Conservation (phyloP, 1,284 basidiomycete genomes). For the Ceratobasidium sp. region DNA sequence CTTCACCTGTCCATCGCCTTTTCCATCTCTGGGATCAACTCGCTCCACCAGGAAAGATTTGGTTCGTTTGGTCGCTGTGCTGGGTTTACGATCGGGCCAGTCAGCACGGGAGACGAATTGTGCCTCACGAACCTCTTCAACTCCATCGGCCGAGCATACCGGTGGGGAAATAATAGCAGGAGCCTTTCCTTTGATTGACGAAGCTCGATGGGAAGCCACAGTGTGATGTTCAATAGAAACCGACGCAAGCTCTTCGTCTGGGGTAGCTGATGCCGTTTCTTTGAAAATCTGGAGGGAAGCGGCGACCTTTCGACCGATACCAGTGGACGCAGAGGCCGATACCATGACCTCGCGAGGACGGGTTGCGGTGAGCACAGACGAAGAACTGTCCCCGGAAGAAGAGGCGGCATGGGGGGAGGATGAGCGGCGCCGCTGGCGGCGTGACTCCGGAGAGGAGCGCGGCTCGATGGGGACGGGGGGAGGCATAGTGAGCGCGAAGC, state of each 20-base stretch:
- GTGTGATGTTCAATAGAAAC: conserved; percentile 45
- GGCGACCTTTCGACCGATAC: conserved; percentile 83
- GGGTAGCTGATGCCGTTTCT: conserved; percentile 63
- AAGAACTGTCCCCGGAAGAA: conserved; percentile 44
- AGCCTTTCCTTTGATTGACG: conserved; percentile 61
- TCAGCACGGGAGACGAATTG: conserved; percentile 83
- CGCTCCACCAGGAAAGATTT: conserved; percentile 41
- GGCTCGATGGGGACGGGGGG: conserved; percentile 17
- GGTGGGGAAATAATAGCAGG: conserved; percentile 59
- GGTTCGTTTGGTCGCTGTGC: conserved; percentile 65
- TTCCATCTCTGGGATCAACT: conserved; percentile 5
- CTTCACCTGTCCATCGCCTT: conserved; percentile 4
- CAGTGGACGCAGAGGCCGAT: conserved; percentile 56
- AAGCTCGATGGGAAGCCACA: conserved; percentile 55
- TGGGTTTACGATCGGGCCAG: conserved; percentile 79
- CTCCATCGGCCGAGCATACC: conserved; percentile 63
- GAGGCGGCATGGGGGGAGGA: conserved; percentile 22
- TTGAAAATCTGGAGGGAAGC: conserved; percentile 84
- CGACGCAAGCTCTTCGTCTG: conserved; percentile 41
- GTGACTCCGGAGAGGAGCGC: not conserved
- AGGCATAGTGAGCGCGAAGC: conserved; percentile 28
- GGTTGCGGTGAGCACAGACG: conserved; percentile 48
- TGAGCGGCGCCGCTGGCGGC: conserved; percentile 25
- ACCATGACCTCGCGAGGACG: conserved; percentile 32
- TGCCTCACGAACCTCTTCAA: conserved; percentile 70